Conservation (phyloP, 345 rosid species). For the Anastatica hierochuntica region DNA sequence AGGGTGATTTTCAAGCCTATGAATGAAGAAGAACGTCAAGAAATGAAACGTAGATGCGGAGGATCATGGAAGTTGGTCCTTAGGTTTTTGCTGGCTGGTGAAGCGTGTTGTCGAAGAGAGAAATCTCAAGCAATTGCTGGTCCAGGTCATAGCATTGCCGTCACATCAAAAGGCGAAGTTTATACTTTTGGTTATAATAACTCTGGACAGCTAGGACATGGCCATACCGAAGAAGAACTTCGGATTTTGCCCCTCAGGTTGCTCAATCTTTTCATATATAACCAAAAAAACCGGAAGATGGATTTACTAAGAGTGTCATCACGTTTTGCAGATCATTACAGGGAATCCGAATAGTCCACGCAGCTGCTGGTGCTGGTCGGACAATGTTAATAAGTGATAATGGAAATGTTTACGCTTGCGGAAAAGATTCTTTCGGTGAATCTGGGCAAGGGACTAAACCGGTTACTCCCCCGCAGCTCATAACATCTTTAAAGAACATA, state of each 20-base stretch:
- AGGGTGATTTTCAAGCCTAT: slow-evolving; percentile 84
- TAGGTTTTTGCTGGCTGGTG: slow-evolving; percentile 85
- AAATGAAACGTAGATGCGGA: slow-evolving; percentile 74
- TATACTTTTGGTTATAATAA: slow-evolving; percentile 80
- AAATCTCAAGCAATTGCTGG: slow-evolving; percentile 93
- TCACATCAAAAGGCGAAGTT: slow-evolving; percentile 65
- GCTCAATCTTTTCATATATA: slow-evolving; percentile 30
- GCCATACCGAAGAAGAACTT: slow-evolving; percentile 67
- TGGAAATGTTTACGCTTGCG: slow-evolving; percentile 76
- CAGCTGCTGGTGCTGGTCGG: slow-evolving; percentile 91
- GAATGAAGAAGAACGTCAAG: slow-evolving; percentile 55
- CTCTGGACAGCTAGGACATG: slow-evolving; percentile 93
- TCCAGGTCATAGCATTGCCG: slow-evolving; percentile 91
- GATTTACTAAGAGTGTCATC: background rate
- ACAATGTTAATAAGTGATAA: slow-evolving; percentile 92
- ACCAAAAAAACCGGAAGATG: background rate
- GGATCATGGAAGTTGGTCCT: slow-evolving; percentile 96
- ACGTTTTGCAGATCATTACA: slow-evolving; percentile 79
- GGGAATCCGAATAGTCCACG: slow-evolving; percentile 91
- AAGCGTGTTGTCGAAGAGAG: slow-evolving; percentile 91
- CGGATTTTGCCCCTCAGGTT: slow-evolving; percentile 81
- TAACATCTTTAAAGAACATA: slow-evolving; percentile 71
- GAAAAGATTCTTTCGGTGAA: slow-evolving; percentile 87
- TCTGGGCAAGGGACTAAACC: slow-evolving; percentile 52
- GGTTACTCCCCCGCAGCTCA: slow-evolving; percentile 62